Conservation (phyloP, 139 green algal genomes). For the Trebouxia sp. region DNA sequence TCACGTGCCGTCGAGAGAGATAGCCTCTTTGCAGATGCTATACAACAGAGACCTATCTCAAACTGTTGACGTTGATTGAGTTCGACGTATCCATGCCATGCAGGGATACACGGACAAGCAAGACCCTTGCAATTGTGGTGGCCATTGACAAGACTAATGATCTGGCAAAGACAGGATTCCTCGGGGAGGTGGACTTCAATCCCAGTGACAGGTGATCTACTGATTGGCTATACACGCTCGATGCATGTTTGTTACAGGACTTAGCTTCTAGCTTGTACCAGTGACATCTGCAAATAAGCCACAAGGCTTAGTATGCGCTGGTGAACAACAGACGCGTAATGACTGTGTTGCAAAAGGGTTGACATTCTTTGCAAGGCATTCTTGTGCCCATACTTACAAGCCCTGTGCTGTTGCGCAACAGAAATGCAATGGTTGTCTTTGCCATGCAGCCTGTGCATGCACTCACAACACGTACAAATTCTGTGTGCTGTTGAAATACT, state of each 20-base stretch:
- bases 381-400: not conserved
- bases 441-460: not conserved
- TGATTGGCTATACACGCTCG: too few species aligned
- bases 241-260: not conserved
- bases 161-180: constrained; percentile 1
- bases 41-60: too few species aligned
- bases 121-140: constrained; percentile 21
- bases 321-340: too few species aligned
- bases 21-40: too few species aligned
- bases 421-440: not conserved
- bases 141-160: constrained; percentile 23
- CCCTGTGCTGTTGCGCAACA: not conserved
- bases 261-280: too few species aligned
- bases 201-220: constrained; percentile 3
- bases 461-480: not conserved
- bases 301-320: too few species aligned
- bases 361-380: too few species aligned
- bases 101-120: constrained; percentile 15
- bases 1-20: too few species aligned
- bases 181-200: constrained; percentile 13
- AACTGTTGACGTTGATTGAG: too few species aligned
- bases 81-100: too few species aligned
- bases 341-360: too few species aligned
- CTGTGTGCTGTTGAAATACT: not conserved
- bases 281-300: too few species aligned